Percentiles rank a stretch among this genome's conserved stretches.
phyloP scores from a whole-genome alignment of 768 basidiomycete genomes.

The Rhizopogon vulgaris region DNA sequence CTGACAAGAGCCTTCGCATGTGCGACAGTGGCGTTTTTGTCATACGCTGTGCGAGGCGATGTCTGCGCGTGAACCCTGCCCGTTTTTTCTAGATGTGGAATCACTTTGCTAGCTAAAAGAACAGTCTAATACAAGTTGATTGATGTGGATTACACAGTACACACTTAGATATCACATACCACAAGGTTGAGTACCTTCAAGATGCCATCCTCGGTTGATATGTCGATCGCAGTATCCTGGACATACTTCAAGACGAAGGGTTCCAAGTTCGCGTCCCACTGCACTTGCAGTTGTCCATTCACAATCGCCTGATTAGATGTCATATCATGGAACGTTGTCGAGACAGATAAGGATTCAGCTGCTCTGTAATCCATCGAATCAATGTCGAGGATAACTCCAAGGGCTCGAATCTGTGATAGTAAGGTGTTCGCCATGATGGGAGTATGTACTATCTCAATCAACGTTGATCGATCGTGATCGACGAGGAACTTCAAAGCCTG shows the following conservation, averaged over 20 bases:
- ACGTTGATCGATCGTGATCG: too few species aligned
- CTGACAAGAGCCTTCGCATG: slow-evolving; percentile 37
- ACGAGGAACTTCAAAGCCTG: not conserved
- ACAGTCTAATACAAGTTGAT: slow-evolving; percentile 29
- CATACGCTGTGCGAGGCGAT: slow-evolving; percentile 35
- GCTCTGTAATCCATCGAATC: slow-evolving; percentile 44
- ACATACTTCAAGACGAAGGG: slow-evolving; percentile 28
- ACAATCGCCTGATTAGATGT: slow-evolving; percentile 47
- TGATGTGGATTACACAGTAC: not conserved
- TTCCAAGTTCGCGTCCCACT: slow-evolving; percentile 27
- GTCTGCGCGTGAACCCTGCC: slow-evolving; percentile 42
- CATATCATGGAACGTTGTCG: slow-evolving; percentile 36
- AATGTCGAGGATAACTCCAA: slow-evolving; percentile 34
- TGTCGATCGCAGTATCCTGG: slow-evolving; percentile 1
- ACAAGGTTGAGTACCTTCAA: slow-evolving; percentile 33
- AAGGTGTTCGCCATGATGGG: slow-evolving; percentile 20
- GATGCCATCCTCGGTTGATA: slow-evolving; percentile 19
- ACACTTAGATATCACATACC: slow-evolving; percentile 16
- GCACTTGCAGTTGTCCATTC: slow-evolving; percentile 26
- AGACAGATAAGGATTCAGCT: slow-evolving; percentile 26
- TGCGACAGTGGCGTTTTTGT: slow-evolving; percentile 34
- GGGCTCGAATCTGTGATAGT: slow-evolving; percentile 31
- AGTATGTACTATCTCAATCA: not conserved
- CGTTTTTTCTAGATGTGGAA: slow-evolving; percentile 28
- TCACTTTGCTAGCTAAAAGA: slow-evolving; percentile 36